Evolutionary conservation across 257 asterid species (phyloP).

Genomic region (Nyctanthes arbortristis): DNA sequence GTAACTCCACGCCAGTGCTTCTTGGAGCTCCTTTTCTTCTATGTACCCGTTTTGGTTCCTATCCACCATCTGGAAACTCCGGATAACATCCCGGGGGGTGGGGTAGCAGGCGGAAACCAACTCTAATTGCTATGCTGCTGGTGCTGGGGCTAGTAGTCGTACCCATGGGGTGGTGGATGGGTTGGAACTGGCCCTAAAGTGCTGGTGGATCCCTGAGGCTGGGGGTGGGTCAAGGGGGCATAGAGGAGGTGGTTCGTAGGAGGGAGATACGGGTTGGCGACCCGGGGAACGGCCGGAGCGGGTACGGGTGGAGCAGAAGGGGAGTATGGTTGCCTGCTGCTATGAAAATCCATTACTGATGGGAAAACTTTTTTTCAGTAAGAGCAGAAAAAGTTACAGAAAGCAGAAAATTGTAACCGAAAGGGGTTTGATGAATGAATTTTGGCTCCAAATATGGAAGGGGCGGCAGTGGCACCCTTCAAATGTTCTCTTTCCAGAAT

Average conservation of each 20-base stretch:
- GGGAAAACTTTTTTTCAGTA: too few relatives aligned
- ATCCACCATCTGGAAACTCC: constrained; percentile 85
- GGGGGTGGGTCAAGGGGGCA: constrained; percentile 25
- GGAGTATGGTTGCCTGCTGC: constrained; percentile 36
- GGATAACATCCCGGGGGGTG: constrained; percentile 72
- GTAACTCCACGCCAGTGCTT: constrained; percentile 62
- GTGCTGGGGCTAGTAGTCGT: constrained; percentile 27
- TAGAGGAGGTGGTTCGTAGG: constrained; percentile 35
- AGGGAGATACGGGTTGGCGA: constrained; percentile 48
- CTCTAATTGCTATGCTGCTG: constrained; percentile 33
- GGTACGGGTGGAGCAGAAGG: constrained; percentile 69
- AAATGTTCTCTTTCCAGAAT: too few relatives aligned
- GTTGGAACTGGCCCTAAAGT: constrained; percentile 37
- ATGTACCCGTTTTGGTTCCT: constrained; percentile 68
- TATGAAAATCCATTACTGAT: constrained; percentile 37
- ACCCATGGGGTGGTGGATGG: constrained; percentile 41
- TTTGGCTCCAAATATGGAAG: too few relatives aligned
- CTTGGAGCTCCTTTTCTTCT: constrained; percentile 75
- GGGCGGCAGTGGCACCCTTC: too few relatives aligned
- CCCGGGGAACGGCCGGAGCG: constrained; percentile 33
- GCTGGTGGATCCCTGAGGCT: constrained; percentile 20
- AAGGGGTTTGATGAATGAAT: too few relatives aligned
- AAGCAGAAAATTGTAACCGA: too few relatives aligned
- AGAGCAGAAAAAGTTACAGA: too few relatives aligned
- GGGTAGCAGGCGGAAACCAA: constrained; percentile 78